These are phyloP conservation scores for Hypoxylon sp. DNA, from an alignment of 2,329 filamentous ascomycete genomes.

Conservation along the genomic window DNA sequence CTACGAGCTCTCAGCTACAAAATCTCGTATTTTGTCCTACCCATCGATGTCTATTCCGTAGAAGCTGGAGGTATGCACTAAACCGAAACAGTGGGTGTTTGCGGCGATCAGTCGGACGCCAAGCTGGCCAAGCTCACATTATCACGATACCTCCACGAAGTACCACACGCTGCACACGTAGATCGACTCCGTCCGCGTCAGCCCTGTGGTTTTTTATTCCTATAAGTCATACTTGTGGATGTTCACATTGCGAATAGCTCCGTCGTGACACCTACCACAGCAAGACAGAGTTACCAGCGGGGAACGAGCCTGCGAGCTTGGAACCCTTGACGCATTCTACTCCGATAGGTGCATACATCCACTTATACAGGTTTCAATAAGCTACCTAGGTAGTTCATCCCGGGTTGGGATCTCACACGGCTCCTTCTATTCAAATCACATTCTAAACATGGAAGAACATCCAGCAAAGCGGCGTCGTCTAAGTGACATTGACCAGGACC, in stretches of 20 bases:
- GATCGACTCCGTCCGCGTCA: conserved; percentile 32
- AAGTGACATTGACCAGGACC: conserved; percentile 27
- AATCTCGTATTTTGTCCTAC: conserved; percentile 21
- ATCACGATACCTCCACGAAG: conserved; percentile 24
- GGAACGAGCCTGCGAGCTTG: neutral
- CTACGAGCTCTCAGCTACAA: neutral
- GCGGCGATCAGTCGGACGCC: conserved; percentile 32
- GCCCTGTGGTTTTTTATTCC: conserved; percentile 18
- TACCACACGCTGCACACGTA: conserved; percentile 18
- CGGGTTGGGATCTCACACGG: neutral
- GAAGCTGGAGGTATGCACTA: conserved; percentile 21
- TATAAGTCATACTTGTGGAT: neutral
- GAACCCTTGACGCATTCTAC: neutral
- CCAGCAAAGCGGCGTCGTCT: conserved; percentile 46
- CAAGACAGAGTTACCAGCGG: neutral
- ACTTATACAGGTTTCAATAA: neutral
- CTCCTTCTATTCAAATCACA: neutral
- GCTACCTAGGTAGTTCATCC: neutral
- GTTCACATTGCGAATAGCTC: neutral
- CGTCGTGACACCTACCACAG: neutral
- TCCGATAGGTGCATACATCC: neutral
- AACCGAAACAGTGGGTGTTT: conserved; percentile 22
- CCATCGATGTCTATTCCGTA: conserved; percentile 23
- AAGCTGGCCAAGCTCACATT: conserved; percentile 36
- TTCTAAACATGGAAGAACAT: conserved; percentile 43